phyloP scores from a whole-genome alignment of 768 basidiomycete genomes.

The Russula abietina region DNA sequence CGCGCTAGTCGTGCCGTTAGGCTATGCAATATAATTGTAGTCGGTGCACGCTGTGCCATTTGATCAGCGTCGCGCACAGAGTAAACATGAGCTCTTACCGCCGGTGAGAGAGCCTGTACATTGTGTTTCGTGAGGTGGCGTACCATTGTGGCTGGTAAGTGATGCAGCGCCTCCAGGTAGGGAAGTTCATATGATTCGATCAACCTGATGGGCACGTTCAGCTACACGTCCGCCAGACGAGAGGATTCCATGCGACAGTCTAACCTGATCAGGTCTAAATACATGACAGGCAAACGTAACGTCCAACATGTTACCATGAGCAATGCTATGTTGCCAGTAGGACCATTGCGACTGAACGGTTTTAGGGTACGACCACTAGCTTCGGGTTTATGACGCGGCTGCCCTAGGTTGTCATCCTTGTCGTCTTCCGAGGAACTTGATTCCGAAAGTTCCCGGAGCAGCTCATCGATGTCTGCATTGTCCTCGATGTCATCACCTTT shows the following conservation, averaged over 20 bases:
- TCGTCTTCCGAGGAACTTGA: constrained; percentile 31
- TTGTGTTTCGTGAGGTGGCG: constrained; percentile 69
- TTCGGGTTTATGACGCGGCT: constrained; percentile 14
- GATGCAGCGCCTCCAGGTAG: constrained; percentile 65
- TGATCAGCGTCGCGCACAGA: constrained; percentile 1
- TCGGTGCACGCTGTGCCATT: constrained; percentile 51
- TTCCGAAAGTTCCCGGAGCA: constrained; percentile 38
- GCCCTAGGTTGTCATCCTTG: constrained; percentile 19
- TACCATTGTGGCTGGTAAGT: constrained; percentile 56
- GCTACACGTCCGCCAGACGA: neutral
- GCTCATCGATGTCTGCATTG: constrained; percentile 36
- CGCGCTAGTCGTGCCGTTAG: constrained; percentile 58
- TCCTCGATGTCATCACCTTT: constrained; percentile 32
- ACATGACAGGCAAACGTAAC: constrained; percentile 68
- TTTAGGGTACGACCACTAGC: constrained; percentile 14
- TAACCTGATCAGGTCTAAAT: constrained; percentile 68
- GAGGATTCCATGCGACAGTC: neutral
- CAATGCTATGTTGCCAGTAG: constrained; percentile 55
- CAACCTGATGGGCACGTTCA: constrained; percentile 38
- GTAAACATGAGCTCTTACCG: constrained; percentile 40
- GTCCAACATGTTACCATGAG: constrained; percentile 75
- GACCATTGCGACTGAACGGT: constrained; percentile 33
- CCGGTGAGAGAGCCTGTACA: constrained; percentile 60
- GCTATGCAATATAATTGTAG: constrained; percentile 49
- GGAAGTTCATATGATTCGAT: constrained; percentile 74